Conservation (phyloP, 2,329 filamentous ascomycete genomes). For the Graphilbum ipis-grandicollis region DNA sequence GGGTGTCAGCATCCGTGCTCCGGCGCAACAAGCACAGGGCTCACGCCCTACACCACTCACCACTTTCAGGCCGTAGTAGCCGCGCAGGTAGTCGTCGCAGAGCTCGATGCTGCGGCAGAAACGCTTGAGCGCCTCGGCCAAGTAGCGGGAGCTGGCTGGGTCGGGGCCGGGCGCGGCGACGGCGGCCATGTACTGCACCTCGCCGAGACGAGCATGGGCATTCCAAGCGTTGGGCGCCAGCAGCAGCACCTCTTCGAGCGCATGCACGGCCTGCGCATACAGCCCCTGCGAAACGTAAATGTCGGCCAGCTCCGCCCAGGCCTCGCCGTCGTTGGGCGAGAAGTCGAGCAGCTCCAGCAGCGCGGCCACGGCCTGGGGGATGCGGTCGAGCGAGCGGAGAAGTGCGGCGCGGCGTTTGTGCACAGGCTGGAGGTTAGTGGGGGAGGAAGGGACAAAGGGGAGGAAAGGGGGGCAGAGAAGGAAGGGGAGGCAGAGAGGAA, state of each 20-base stretch:
- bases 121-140: slow-evolving; percentile 61
- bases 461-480: no score
- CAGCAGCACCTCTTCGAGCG: slow-evolving; percentile 78
- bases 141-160: slow-evolving; percentile 28
- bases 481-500: no score
- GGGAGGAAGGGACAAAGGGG: no score
- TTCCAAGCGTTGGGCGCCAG: slow-evolving; percentile 90
- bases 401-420: slow-evolving; percentile 72
- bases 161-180: slow-evolving; percentile 20
- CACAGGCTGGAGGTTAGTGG: slow-evolving; percentile 42
- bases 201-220: slow-evolving; percentile 75
- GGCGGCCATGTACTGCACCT: slow-evolving; percentile 61
- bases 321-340: slow-evolving; percentile 78
- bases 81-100: slow-evolving; percentile 81
- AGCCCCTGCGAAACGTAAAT: slow-evolving; percentile 67
- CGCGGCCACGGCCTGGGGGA: slow-evolving; percentile 54
- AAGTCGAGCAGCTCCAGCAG: slow-evolving; percentile 63
- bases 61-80: slow-evolving; percentile 80
- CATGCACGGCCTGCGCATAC: slow-evolving; percentile 70
- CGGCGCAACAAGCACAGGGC: neutral
- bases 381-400: slow-evolving; percentile 53
- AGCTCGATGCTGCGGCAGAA: slow-evolving; percentile 87
- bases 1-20: neutral
- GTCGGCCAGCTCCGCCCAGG: slow-evolving; percentile 83
- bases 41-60: no score